Evolutionary conservation across 176 grass and related monocot genomes (phyloP), one percentile per base, ranked within the genome.

Genomic region (Zizania latifolia): DNA sequence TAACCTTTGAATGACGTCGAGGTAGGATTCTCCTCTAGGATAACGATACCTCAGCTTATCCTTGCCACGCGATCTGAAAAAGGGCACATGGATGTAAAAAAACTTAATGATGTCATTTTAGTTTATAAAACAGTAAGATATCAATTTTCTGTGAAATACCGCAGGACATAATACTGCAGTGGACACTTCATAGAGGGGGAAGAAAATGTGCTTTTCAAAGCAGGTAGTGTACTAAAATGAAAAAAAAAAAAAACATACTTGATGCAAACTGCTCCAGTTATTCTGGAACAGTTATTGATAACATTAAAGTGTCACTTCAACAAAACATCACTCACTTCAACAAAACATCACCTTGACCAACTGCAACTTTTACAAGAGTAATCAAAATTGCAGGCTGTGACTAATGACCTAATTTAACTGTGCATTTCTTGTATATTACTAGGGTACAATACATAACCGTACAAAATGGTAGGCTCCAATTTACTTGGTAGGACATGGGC

Each of bases 31-130:
- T 59, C 95, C 95, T 82, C 95, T 90, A 41, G 91, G 91, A 72
- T 98, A 98, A 63, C 91, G 91, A 81, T 94, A 94, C 76, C 95
- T 92, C 71, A 98, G 83, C 81, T 98, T 98, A 79, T 98, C 89
- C 68, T 94, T 94, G 65, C 70, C 65, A 48, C 95, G 88, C 26
- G 86, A 88, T 86, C 95, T 98, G 71, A 39, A 71, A 55, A 64
- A 58, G 16, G 14, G 14, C 9, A 61, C 8, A 69, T 48, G 27
- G 6, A 76, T 41, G 44, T 17, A 6, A 66, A 30, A 37, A 38
- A 58, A 77, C 51, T 34, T 44, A 55, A 77, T 11, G 44, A 12
- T 16, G 27, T 19, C 2, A 22, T 50, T 54, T 72, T 55, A 14
- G 0, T 16, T 24, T 44, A 51, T 24, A 43, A 60, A 62, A 43